Percentiles rank a stretch among this genome's conserved stretches.
phyloP scores from a whole-genome alignment of 139 green algal species.

The Parachlorella kessleri region DNA sequence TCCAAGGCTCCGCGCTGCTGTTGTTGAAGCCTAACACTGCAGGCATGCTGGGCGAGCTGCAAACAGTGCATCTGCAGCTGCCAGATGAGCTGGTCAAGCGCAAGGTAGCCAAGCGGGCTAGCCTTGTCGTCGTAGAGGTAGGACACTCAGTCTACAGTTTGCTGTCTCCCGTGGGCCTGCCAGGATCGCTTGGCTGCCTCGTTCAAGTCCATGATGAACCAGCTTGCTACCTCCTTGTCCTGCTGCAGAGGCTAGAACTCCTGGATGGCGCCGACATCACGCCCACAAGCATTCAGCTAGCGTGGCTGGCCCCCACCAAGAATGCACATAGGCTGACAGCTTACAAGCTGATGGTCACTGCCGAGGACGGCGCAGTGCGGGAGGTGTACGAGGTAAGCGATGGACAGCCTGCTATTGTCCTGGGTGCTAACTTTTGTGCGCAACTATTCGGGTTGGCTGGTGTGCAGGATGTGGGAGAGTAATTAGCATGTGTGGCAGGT shows the following conservation, averaged over 20 bases:
- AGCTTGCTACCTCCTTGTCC: too few relatives aligned
- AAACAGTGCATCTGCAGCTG: constrained; percentile 56
- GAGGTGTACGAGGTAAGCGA: neutral
- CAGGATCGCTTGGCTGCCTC: too few relatives aligned
- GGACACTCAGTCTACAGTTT: too few relatives aligned
- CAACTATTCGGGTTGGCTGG: too few relatives aligned
- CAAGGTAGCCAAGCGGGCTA: constrained; percentile 30
- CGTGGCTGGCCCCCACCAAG: constrained; percentile 79
- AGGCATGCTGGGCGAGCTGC: constrained; percentile 65
- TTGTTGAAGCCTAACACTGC: constrained; percentile 64
- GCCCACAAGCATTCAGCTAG: constrained; percentile 35
- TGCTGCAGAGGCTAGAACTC: too few relatives aligned
- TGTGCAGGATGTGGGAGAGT: too few relatives aligned
- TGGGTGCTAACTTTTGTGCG: too few relatives aligned
- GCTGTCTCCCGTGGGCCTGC: too few relatives aligned
- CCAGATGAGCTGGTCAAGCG: constrained; percentile 64
- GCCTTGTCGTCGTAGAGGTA: neutral
- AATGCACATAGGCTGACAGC: constrained; percentile 73
- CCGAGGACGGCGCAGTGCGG: neutral
- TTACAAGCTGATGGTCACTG: constrained; percentile 88
- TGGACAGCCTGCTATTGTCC: too few relatives aligned
- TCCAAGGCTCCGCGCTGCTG: constrained; percentile 68
- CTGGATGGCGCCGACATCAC: too few relatives aligned
- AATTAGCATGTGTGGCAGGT: too few relatives aligned
- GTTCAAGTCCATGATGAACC: too few relatives aligned